phyloP scores from a whole-genome alignment of 2,329 filamentous ascomycete species.

The Cercospora sojina region DNA sequence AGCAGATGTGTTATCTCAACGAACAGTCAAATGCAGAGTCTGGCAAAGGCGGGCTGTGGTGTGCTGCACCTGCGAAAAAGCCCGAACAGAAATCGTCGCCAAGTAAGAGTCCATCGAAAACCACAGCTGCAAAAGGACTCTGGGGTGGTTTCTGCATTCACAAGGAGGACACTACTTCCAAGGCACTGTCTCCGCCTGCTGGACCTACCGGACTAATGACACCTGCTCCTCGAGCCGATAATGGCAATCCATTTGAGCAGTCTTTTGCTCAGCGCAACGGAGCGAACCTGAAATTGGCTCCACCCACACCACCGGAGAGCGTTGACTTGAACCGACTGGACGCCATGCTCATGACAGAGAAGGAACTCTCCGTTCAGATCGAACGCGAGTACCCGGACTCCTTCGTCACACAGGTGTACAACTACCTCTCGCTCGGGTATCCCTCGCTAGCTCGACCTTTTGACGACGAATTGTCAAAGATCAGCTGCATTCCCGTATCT shows the following conservation, averaged over 20 bases:
- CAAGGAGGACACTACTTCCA: constrained; percentile 36
- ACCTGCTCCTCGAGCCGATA: constrained; percentile 38
- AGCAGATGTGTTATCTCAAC: constrained; percentile 52
- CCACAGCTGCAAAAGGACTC: constrained; percentile 52
- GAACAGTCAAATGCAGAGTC: constrained; percentile 48
- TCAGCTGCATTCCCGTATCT: constrained; percentile 66
- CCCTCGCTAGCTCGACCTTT: constrained; percentile 79
- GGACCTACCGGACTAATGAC: constrained; percentile 54
- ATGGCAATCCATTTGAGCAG: constrained; percentile 44
- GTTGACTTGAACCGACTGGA: constrained; percentile 38
- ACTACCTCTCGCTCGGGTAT: constrained; percentile 91
- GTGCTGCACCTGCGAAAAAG: constrained; percentile 31
- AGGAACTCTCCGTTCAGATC: constrained; percentile 45
- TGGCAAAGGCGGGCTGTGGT: constrained; percentile 58
- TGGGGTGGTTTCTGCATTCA: constrained; percentile 72
- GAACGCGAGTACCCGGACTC: constrained; percentile 72
- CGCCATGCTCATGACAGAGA: constrained; percentile 45
- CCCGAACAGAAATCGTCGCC: constrained; percentile 6
- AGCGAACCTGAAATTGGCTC: constrained; percentile 22
- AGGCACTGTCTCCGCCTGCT: constrained; percentile 38
- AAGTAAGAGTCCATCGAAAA: constrained; percentile 21
- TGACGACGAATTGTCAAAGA: constrained; percentile 81
- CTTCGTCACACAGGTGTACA: constrained; percentile 95
- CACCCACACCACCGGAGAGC: constrained; percentile 31
- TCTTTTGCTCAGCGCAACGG: constrained; percentile 32